A percentile compares a stretch with the other conserved stretches of the same genome.
Evolutionary conservation across 106 monocot species (phyloP).

Genomic region (Phalaenopsis aphrodite): DNA sequence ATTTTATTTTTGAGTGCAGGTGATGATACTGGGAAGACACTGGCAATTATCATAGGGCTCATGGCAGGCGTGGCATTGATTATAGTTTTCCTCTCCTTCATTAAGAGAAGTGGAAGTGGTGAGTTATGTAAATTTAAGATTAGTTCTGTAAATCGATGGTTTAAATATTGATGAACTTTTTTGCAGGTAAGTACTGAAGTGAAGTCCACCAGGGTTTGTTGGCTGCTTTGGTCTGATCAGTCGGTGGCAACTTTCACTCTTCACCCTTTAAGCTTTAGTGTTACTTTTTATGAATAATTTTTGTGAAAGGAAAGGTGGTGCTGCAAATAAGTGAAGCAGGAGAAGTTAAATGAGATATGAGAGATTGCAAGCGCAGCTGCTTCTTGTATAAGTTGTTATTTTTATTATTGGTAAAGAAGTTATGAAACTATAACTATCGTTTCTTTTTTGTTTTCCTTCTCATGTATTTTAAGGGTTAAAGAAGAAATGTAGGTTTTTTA

Average conservation of each 20-base stretch:
- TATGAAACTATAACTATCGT: neutral
- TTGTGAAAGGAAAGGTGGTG: neutral
- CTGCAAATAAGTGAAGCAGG: neutral
- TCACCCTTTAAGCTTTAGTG: neutral
- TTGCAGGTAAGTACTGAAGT: slow-evolving; percentile 8
- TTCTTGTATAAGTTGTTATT: neutral
- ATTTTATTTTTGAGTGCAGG: neutral
- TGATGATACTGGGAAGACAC: slow-evolving; percentile 32
- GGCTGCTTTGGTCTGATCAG: neutral
- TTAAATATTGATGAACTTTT: neutral
- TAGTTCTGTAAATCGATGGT: neutral
- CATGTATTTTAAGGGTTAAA: neutral
- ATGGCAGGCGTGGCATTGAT: slow-evolving; percentile 38
- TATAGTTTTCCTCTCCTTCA: slow-evolving; percentile 35
- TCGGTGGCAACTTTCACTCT: neutral
- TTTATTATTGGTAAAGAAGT: neutral
- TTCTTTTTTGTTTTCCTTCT: neutral
- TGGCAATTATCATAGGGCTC: slow-evolving; percentile 44
- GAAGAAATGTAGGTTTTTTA: too few species aligned
- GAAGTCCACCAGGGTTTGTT: slow-evolving; percentile 1
- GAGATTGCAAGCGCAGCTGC: neutral
- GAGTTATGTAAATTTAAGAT: neutral
- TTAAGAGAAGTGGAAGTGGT: slow-evolving; percentile 20
- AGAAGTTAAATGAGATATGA: neutral
- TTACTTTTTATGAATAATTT: neutral